Base-by-base conservation (phyloP, 805 yeast genomes). In the Yarrowia bubula region DNA sequence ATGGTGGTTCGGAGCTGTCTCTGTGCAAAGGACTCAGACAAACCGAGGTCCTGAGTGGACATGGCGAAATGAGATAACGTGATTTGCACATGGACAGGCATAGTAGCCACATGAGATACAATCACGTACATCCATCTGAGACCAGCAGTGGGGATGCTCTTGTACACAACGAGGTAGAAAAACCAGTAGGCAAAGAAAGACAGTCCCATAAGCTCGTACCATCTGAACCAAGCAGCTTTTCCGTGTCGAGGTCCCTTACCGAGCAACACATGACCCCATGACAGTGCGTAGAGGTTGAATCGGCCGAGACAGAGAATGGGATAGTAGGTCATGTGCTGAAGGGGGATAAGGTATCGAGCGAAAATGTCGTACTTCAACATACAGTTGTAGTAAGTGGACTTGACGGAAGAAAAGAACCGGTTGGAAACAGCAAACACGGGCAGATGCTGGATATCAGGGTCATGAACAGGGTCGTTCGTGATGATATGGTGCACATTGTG, bases 41-140 rank as follows among this genome's bases (percentile, higher is more conserved):
- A 82, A 0, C 97, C 97, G 15, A 91, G 77, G 72, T 91, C 96
- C 5, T 95, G 82, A 0, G 97, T 92, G 1, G 96, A 89, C 96
- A 91, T 92, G 41, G 96, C 96, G 78, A 91, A 91, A 74, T 91
- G 97, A 13, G 92, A 86, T 47, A 91, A 80, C 0, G 96, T 90
- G 75, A 91, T 91, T 74, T 92, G 97, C 37, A 91, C 96, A 75
- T 91, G 97, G n/a, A 91, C 93, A 42, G 92, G 81, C 96, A 90
- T 90, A 2, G 97, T 89, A 11, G 89, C 82, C 8, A 90, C 72
- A 71, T 91, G 96, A 46, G 92, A 86, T 6, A 89, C 84, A 80
- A 90, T 71, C 14, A 92, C 77, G 73, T 80, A 92, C 67, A 77
- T 75, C 69, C 87, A 78, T 67, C 88, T 79, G 62, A 83, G 80